These are phyloP conservation scores for Verticillium longisporum DNA, from an alignment of 2,329 filamentous ascomycete species.

Conservation along the genomic window DNA sequence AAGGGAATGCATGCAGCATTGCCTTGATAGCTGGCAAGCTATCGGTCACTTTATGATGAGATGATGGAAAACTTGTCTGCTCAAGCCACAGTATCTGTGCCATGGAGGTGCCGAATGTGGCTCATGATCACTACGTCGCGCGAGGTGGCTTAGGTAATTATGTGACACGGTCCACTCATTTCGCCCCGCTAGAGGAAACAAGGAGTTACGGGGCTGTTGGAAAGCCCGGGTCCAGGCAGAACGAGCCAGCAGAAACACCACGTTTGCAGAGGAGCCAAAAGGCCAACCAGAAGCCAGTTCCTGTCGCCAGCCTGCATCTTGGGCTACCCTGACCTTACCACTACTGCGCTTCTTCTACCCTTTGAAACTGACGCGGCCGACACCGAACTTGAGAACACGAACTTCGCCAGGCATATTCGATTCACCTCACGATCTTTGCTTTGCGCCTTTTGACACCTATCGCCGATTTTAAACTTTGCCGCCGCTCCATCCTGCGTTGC, in stretches of 20 bases:
- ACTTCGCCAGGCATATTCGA: neutral
- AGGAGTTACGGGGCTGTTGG: too few species aligned
- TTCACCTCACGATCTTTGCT: neutral
- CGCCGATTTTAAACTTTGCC: neutral
- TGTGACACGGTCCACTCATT: neutral
- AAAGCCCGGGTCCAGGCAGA: too few species aligned
- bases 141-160: neutral
- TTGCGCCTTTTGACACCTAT: neutral
- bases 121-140: too few species aligned
- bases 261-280: neutral
- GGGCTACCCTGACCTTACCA: neutral
- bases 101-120: neutral
- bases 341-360: neutral
- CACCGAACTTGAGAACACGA: neutral
- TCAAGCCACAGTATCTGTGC: neutral
- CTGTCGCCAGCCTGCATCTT: neutral
- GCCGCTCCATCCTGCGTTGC: neutral
- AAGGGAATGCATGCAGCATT: too few species aligned
- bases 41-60: too few species aligned
- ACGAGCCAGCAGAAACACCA: neutral
- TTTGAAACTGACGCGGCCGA: neutral
- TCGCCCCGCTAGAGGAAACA: neutral
- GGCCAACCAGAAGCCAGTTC: neutral
- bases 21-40: too few species aligned
- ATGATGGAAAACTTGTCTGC: neutral